Conservation (phyloP, 1,139 yeast genomes). For the Scheffersomyces illinoinensis region DNA sequence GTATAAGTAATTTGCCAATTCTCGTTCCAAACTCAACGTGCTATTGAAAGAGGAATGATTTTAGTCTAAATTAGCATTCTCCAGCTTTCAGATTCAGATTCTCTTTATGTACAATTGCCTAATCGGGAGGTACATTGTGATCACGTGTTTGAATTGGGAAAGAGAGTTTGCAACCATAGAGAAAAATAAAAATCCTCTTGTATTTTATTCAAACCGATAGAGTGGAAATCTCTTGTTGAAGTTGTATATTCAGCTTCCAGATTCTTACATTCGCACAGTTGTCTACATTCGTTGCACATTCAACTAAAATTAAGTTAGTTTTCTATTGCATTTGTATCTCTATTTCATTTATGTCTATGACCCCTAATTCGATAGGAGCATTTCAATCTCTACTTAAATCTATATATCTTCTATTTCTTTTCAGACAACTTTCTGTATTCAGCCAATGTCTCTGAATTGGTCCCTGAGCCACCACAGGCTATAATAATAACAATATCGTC, state of each 20-base stretch:
- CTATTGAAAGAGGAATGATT: neutral
- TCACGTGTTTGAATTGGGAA: neutral
- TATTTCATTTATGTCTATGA: no score
- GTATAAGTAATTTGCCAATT: neutral
- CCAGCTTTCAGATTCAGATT: neutral
- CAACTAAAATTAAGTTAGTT: no score
- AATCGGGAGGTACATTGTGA: neutral
- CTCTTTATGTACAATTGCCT: neutral
- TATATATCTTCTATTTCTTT: neutral
- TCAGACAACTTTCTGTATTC: slow-evolving; percentile 4
- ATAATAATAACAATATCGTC: slow-evolving; percentile 38
- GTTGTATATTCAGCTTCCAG: neutral
- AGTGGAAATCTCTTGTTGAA: neutral
- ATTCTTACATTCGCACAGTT: neutral
- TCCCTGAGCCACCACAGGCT: slow-evolving; percentile 44
- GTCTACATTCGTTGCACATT: neutral
- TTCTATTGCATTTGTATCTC: neutral
- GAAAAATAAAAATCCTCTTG: neutral
- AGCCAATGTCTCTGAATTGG: slow-evolving; percentile 5
- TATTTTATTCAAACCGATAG: neutral
- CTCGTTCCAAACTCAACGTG: neutral
- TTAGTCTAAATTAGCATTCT: neutral
- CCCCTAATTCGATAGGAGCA: neutral
- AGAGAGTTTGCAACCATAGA: neutral
- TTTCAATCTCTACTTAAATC: neutral